These are phyloP conservation scores for Boletus coffeatus DNA, from an alignment of 1,284 basidiomycete genomes.

Conservation along the genomic window DNA sequence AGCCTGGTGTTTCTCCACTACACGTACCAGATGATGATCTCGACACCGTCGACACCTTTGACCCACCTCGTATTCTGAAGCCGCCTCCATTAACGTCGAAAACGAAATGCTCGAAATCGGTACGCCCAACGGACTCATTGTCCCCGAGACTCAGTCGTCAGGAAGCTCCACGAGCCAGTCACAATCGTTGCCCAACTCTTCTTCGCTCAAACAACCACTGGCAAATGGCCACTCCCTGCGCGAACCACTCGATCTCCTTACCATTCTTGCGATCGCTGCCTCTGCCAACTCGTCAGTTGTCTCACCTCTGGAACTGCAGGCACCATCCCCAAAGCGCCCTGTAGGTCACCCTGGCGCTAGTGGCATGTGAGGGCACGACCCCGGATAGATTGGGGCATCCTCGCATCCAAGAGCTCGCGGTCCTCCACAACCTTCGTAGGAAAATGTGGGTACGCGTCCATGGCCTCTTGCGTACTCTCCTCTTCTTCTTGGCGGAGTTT, in stretches of 20 bases:
- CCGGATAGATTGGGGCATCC: no score
- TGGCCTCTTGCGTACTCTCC: no score
- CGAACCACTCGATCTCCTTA: constrained; percentile 12
- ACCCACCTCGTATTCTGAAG: constrained; percentile 6
- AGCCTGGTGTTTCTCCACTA: background rate
- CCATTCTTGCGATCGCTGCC: constrained; percentile 15
- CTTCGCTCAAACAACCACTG: background rate
- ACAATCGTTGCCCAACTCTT: constrained; percentile 4
- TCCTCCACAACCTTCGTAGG: no score
- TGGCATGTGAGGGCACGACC: no score
- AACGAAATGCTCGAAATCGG: background rate
- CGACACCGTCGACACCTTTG: background rate
- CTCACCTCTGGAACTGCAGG: constrained; percentile 3
- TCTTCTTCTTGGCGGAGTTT: no score
- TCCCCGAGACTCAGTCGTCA: constrained; percentile 36
- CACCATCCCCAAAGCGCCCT: background rate
- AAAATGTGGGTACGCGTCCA: no score
- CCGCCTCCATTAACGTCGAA: constrained; percentile 4
- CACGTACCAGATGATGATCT: constrained; percentile 1
- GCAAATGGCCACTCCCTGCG: background rate
- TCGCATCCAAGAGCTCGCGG: no score
- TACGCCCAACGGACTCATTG: constrained; percentile 19
- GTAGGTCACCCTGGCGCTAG: no score
- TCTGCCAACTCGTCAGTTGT: constrained; percentile 6
- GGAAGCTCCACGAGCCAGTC: constrained; percentile 15